A percentile compares a stretch with the other conserved stretches of the same genome.
phyloP scores from a whole-genome alignment of 768 basidiomycete species.

The Termitomyces titanicus region DNA sequence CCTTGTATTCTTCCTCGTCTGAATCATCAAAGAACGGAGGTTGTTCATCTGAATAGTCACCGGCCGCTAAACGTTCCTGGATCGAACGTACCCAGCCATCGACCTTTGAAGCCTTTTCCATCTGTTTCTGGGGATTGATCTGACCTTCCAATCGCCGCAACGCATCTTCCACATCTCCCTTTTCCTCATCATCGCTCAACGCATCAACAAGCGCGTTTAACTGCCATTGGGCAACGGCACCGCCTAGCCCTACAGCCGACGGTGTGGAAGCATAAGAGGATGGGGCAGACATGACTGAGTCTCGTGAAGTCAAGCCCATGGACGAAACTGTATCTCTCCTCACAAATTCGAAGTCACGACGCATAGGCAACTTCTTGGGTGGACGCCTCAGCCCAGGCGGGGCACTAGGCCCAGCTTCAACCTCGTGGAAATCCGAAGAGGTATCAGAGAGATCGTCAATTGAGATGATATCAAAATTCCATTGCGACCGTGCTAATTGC shows the following conservation, averaged over 20 bases:
- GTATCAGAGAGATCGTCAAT: conserved; percentile 81
- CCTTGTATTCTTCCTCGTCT: conserved; percentile 25
- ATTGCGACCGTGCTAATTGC: conserved; percentile 38
- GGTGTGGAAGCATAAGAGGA: conserved; percentile 39
- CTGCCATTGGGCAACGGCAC: conserved; percentile 75
- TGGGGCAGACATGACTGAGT: conserved; percentile 50
- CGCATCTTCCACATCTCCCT: conserved; percentile 81
- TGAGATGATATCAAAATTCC: conserved; percentile 69
- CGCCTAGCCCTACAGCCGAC: conserved; percentile 37
- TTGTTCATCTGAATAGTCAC: conserved; percentile 61
- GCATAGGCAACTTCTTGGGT: conserved; percentile 60
- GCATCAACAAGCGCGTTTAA: conserved; percentile 74
- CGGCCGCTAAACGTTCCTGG: conserved; percentile 59
- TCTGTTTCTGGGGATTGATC: conserved; percentile 69
- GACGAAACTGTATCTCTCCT: conserved; percentile 75
- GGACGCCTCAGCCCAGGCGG: conserved; percentile 54
- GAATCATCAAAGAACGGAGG: conserved; percentile 52
- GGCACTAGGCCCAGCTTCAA: conserved; percentile 26
- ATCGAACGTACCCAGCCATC: conserved; percentile 80
- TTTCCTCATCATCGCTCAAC: conserved; percentile 69
- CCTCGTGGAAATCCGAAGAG: conserved; percentile 51
- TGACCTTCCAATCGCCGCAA: conserved; percentile 80
- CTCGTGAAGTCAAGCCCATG: conserved; percentile 66
- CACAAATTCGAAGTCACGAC: conserved; percentile 81
- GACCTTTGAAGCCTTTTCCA: conserved; percentile 72